Base-by-base conservation (phyloP, 2,329 filamentous ascomycete genomes). In the Arthrobotrys entomopaga region DNA sequence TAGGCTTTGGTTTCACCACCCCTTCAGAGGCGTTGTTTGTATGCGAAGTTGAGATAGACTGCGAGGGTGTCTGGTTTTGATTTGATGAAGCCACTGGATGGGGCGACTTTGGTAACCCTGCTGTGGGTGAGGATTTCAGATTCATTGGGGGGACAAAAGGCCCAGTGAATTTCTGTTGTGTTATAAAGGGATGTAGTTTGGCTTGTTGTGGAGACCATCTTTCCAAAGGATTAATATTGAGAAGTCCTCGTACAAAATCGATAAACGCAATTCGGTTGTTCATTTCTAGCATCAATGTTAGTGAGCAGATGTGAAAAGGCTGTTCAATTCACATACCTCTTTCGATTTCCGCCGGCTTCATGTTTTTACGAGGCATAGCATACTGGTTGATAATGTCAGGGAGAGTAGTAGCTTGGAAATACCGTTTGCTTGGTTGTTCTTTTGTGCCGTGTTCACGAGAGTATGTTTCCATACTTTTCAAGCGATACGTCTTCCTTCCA, bases 401-500 rank as follows among this genome's bases (percentile, higher is more conserved):
- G 61, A 99, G 84, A 0, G 93, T 96, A 46, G 89, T 97, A 40
- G 93, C 93, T 79, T 94, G 91, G 83, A 99, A 99, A 82, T 99
- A 99, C 83, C 98, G 98, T 85, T 99, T 99, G 87, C 95, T 99
- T 20, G 95, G 95, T 81, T 98, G 95, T 82, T 99, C 95, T 81
- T 99, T 99, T 40, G 93, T 95, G 71, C 91, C 91, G 81, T 97
- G 95, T 81, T 99, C 95, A 66, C 94, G 86, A 15, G 95, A 94
- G 81, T 98, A 99, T 81, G 97, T 93, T 80, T 99, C 95, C 91
- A 99, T 96, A 77, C 91, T 92, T 84, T 99, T 99, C 43, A 99
- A 84, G 63, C 94, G 88, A 81, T 97, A 97, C 5, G 90, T 93
- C 79, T 93, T 90, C 77, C 95, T 88, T 43, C 94, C 94, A 80